A percentile compares a stretch with the other conserved stretches of the same genome.
These are phyloP conservation scores for Pleurotus giganteus DNA, from an alignment of 768 basidiomycete species.

Conservation along the genomic window DNA sequence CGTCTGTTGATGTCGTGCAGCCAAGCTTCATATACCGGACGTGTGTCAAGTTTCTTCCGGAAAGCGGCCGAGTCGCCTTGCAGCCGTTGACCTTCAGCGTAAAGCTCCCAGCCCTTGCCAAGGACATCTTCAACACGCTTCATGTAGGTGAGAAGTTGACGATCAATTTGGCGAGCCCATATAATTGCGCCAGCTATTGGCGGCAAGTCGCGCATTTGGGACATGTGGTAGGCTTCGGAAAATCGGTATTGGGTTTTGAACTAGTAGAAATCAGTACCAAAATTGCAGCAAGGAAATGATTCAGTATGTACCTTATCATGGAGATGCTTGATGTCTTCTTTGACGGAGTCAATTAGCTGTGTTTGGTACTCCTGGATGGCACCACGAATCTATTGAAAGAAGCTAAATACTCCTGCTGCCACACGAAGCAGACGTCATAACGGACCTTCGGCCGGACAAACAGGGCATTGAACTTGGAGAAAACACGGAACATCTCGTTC, in stretches of 20 bases:
- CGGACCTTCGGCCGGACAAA: constrained; percentile 93
- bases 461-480: constrained; percentile 96
- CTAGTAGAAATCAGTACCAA: constrained; percentile 30
- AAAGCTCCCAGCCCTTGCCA: constrained; percentile 97
- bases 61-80: constrained; percentile 90
- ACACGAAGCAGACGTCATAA: neutral
- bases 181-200: constrained; percentile 98
- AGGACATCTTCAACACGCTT: constrained; percentile 98
- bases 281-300: neutral
- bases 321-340: constrained; percentile 93
- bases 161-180: constrained; percentile 99
- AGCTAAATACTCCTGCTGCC: neutral
- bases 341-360: constrained; percentile 97
- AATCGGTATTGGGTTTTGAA: constrained; percentile 96
- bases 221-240: constrained; percentile 97
- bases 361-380: constrained; percentile 99
- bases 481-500: constrained; percentile 99
- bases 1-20: constrained; percentile 91
- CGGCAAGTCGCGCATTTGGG: constrained; percentile 96
- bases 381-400: constrained; percentile 79
- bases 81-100: constrained; percentile 98
- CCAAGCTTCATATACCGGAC: constrained; percentile 96
- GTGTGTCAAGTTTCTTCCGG: constrained; percentile 93
- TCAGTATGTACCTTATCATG: constrained; percentile 73
- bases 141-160: constrained; percentile 96